Evolutionary conservation across 176 grass and related monocot genomes (phyloP).

Genomic region (Carex pumila): DNA sequence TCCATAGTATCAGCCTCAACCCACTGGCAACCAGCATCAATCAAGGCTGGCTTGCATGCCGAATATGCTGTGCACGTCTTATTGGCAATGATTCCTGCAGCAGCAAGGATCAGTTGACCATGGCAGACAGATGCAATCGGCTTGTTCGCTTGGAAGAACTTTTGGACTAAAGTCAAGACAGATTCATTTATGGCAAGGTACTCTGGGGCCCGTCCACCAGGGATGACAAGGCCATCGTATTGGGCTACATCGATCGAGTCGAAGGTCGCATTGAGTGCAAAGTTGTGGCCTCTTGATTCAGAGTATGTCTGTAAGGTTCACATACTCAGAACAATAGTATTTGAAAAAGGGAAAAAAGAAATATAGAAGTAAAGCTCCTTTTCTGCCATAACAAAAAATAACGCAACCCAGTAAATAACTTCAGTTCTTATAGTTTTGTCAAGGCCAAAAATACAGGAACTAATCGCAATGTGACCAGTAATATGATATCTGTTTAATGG

Average conservation of each 20-base stretch:
- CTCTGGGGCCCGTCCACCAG: slow-evolving; percentile 80
- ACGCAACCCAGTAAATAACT: not conserved
- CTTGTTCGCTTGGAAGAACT: slow-evolving; percentile 50
- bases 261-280: slow-evolving; percentile 69
- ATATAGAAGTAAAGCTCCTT: not conserved
- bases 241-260: slow-evolving; percentile 30
- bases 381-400: not conserved
- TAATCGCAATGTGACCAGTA: not conserved
- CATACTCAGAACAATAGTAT: not conserved
- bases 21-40: slow-evolving; percentile 81
- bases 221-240: slow-evolving; percentile 82
- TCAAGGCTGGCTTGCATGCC: slow-evolving; percentile 54
- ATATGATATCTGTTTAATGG: not conserved
- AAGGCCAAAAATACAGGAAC: not conserved
- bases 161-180: slow-evolving; percentile 45
- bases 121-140: slow-evolving; percentile 83
- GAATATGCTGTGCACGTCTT: slow-evolving; percentile 65
- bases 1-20: slow-evolving; percentile 61
- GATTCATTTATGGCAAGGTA: slow-evolving; percentile 75
- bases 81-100: slow-evolving; percentile 49
- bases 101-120: slow-evolving; percentile 82
- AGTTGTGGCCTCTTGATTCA: slow-evolving; percentile 86
- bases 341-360: slow-evolving; percentile 15
- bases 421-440: not conserved
- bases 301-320: slow-evolving; percentile 54